These are phyloP conservation scores for Cryptosporidium parvum DNA, from an alignment of 169 alveolate genomes.

Conservation along the genomic window DNA sequence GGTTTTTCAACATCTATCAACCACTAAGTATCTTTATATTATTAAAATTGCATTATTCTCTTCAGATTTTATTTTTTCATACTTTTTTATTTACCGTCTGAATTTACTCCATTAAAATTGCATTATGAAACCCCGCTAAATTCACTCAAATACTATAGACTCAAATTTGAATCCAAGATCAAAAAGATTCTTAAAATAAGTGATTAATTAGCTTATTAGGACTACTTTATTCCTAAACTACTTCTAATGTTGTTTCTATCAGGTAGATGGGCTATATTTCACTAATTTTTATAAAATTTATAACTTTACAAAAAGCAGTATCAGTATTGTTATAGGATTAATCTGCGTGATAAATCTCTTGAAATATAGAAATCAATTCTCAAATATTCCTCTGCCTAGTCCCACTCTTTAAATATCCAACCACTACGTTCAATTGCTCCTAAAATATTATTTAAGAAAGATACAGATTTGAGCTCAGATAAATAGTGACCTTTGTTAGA, in stretches of 20 bases:
- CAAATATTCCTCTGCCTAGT: not conserved
- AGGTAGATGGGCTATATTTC: not conserved
- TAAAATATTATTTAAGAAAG: conserved; percentile 3
- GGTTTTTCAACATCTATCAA: conserved; percentile 24
- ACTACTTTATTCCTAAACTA: conserved; percentile 3
- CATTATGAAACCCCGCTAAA: not conserved
- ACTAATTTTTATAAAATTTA: not conserved
- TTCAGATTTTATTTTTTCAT: not conserved
- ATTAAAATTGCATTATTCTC: not conserved
- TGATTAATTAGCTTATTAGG: not conserved
- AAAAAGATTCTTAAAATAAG: not conserved
- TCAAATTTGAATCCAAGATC: not conserved
- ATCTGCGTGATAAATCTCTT: not conserved
- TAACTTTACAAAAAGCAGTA: not conserved
- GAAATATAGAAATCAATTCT: not conserved
- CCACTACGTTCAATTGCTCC: conserved; percentile 16
- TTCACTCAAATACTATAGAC: not conserved
- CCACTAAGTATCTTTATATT: not conserved
- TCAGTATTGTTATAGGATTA: not conserved
- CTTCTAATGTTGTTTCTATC: not conserved
- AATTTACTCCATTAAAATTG: not conserved
- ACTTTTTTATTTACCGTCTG: not conserved
- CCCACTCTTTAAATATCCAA: conserved; percentile 9
- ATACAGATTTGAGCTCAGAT: conserved; percentile 3
- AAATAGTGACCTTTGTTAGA: not conserved